Percentiles rank a stretch among this genome's conserved stretches.
These are phyloP conservation scores for Sarcomyxa edulis DNA, from an alignment of 768 basidiomycete species.

Conservation along the genomic window DNA sequence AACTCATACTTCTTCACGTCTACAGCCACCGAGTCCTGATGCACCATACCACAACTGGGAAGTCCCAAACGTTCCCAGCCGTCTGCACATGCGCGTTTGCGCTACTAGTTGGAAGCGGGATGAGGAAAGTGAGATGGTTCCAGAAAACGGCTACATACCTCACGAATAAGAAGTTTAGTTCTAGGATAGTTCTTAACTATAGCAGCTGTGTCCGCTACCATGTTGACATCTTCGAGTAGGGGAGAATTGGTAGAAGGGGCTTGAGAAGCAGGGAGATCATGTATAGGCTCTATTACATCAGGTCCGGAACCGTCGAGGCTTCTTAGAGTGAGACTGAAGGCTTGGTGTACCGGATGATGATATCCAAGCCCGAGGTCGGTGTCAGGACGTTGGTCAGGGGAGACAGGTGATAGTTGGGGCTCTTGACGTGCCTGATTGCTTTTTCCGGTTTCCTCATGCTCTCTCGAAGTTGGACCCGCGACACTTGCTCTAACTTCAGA, in stretches of 20 bases:
- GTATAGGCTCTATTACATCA: neutral
- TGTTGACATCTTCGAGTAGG: neutral
- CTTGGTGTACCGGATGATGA: neutral
- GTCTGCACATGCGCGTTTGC: slow-evolving; percentile 1
- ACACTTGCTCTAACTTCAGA: neutral
- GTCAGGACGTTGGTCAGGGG: neutral
- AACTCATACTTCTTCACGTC: too few species aligned
- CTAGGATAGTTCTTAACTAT: slow-evolving; percentile 4
- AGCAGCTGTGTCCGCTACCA: slow-evolving; percentile 2
- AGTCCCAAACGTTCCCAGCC: neutral
- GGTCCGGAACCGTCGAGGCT: too few species aligned
- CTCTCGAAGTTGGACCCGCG: neutral
- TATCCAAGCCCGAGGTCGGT: neutral
- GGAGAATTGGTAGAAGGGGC: neutral
- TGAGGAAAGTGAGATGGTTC: neutral
- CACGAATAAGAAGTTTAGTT: neutral
- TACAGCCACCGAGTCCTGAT: too few species aligned
- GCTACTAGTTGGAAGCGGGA: slow-evolving; percentile 5
- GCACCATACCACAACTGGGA: slow-evolving; percentile 7
- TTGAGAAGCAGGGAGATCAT: slow-evolving; percentile 3
- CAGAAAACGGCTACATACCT: slow-evolving; percentile 2
- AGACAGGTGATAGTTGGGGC: neutral
- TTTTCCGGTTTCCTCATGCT: neutral
- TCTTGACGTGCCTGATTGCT: neutral
- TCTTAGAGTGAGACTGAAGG: too few species aligned